Percentiles rank a stretch among this genome's conserved stretches.
Conservation (phyloP, 495 filamentous ascomycete genomes). For the Hamigera avellanea region DNA sequence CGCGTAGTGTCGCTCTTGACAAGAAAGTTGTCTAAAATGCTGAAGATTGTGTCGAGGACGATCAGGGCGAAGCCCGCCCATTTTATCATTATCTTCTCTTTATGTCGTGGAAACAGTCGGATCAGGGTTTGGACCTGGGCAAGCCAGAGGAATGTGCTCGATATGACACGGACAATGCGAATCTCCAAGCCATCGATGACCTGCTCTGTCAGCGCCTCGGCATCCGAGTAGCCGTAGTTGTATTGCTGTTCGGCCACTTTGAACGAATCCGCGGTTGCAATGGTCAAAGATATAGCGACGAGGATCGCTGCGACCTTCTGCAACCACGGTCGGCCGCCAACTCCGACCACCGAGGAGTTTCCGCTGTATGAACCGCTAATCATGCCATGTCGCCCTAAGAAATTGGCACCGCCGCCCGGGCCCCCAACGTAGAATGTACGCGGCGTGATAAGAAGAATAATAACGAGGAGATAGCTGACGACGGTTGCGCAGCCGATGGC, state of each 20-base stretch:
- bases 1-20: slow-evolving; percentile 42
- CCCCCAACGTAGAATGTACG: slow-evolving; percentile 82
- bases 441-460: slow-evolving; percentile 87
- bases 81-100: slow-evolving; percentile 97
- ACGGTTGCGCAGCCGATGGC: slow-evolving; percentile 85
- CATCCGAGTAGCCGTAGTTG: slow-evolving; percentile 57
- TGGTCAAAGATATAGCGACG: slow-evolving; percentile 84
- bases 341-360: slow-evolving; percentile 60
- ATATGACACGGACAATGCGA: slow-evolving; percentile 79
- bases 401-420: slow-evolving; percentile 49
- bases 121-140: slow-evolving; percentile 96
- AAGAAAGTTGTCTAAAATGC: slow-evolving; percentile 76
- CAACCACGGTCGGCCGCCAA: slow-evolving; percentile 90
- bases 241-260: slow-evolving; percentile 72
- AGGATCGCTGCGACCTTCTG: slow-evolving; percentile 88
- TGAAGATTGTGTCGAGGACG: slow-evolving; percentile 78
- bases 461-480: slow-evolving; percentile 84
- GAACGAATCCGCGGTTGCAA: slow-evolving; percentile 86
- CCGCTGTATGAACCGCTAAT: slow-evolving; percentile 62
- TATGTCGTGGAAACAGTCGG: slow-evolving; percentile 86
- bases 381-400: slow-evolving; percentile 73
- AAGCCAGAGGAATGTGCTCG: slow-evolving; percentile 91
- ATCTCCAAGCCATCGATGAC: slow-evolving; percentile 78
- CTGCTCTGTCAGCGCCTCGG: slow-evolving; percentile 52
- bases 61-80: slow-evolving; percentile 95